Conservation (phyloP, 2,329 filamentous ascomycete species). For the Leptodontidium sp. region DNA sequence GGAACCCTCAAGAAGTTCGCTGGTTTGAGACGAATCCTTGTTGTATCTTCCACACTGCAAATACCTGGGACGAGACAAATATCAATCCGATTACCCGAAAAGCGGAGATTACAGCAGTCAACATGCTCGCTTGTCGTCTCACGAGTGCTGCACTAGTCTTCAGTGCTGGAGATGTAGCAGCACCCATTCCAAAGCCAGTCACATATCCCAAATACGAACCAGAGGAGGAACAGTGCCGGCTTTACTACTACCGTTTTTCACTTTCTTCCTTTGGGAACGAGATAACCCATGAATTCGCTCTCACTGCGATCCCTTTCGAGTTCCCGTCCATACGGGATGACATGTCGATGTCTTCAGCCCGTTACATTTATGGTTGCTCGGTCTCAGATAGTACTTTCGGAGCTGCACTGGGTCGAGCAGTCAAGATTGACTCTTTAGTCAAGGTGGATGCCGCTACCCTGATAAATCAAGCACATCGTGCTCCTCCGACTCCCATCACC, state of each 20-base stretch:
- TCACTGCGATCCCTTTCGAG: slow-evolving; percentile 72
- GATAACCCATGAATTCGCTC: slow-evolving; percentile 69
- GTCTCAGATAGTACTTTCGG: slow-evolving; percentile 64
- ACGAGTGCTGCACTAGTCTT: slow-evolving; percentile 72
- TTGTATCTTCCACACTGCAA: slow-evolving; percentile 77
- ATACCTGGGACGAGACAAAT: slow-evolving; percentile 67
- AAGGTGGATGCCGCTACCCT: slow-evolving; percentile 66
- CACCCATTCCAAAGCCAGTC: slow-evolving; percentile 54
- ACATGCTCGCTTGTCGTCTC: slow-evolving; percentile 71
- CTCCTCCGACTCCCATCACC: slow-evolving; percentile 57
- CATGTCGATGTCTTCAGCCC: slow-evolving; percentile 62
- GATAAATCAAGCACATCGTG: slow-evolving; percentile 59
- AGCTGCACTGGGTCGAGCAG: slow-evolving; percentile 67
- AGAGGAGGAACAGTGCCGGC: slow-evolving; percentile 71
- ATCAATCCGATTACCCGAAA: slow-evolving; percentile 34
- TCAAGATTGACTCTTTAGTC: slow-evolving; percentile 71
- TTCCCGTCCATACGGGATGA: slow-evolving; percentile 68
- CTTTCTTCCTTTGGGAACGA: slow-evolving; percentile 47
- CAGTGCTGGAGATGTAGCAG: slow-evolving; percentile 67
- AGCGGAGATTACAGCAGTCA: slow-evolving; percentile 55
- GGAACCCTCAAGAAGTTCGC: slow-evolving; percentile 61
- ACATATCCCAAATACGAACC: slow-evolving; percentile 35
- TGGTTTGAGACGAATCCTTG: slow-evolving; percentile 76
- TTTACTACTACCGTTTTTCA: slow-evolving; percentile 74
- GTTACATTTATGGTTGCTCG: slow-evolving; percentile 74